A percentile compares a stretch with the other conserved stretches of the same genome.
phyloP scores from a whole-genome alignment of 1,139 yeast species.

The Yamadazyma jaroonii region DNA sequence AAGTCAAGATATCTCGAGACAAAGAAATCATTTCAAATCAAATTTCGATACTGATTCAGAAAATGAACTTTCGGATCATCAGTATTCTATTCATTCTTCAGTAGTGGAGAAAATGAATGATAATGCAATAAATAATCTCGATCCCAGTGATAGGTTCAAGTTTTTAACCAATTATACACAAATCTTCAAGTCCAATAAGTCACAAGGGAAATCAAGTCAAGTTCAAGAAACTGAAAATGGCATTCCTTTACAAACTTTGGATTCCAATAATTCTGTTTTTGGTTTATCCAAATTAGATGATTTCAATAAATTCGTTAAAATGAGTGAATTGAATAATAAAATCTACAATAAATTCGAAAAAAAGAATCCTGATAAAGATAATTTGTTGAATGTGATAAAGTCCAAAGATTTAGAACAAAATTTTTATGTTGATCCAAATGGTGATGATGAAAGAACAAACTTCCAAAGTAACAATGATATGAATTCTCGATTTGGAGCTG shows the following conservation, averaged over 20 bases:
- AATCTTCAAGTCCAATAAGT: conserved; percentile 14
- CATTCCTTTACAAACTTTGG: conserved; percentile 25
- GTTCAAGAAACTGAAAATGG: conserved; percentile 14
- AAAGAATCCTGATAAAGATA: conserved; percentile 15
- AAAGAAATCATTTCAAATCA: conserved; percentile 11
- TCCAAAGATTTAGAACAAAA: conserved; percentile 28
- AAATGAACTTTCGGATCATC: conserved; percentile 8
- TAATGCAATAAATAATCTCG: conserved; percentile 9
- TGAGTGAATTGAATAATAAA: conserved; percentile 34
- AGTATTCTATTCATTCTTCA: conserved; percentile 24
- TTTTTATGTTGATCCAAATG: conserved; percentile 24
- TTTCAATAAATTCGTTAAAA: conserved; percentile 32
- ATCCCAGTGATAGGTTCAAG: conserved; percentile 25
- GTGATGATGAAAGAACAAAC: conserved; percentile 14
- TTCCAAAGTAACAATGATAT: neutral
- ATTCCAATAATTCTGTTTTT: conserved; percentile 28
- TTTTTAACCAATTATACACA: conserved; percentile 27
- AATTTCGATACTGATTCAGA: conserved; percentile 17
- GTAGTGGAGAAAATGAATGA: conserved; percentile 23
- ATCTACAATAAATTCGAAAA: conserved; percentile 21
- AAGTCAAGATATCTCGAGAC: conserved; percentile 11
- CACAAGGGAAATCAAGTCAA: conserved; percentile 7
- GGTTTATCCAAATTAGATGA: conserved; percentile 37
- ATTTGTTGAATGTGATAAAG: conserved; percentile 28
- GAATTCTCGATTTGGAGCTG: conserved; percentile 1